Base-by-base conservation (phyloP, 768 basidiomycete species). In the Porpolomopsis calyptriformis region DNA sequence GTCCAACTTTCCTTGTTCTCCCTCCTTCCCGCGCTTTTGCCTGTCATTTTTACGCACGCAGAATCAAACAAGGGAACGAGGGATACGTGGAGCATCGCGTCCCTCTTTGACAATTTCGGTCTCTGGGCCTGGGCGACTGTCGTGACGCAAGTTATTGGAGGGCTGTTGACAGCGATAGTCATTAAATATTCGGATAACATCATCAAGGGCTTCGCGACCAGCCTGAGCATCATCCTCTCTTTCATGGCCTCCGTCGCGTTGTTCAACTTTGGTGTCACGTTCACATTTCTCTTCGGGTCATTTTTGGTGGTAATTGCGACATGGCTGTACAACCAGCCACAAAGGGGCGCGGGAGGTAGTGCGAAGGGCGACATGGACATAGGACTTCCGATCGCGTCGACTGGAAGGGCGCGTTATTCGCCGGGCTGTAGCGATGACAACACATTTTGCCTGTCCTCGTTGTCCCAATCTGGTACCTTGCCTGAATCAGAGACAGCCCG, bases 161-260 rank as follows among this genome's bases (percentile, higher is more conserved):
- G 96, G 1, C 71, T 98, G 37, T 64, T 97, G 50, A 98, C 94
- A 3, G 94, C 96, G 1, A 63, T 98, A 24, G 96, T 98, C 48
- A 98, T 98, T 74, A 90, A 93, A 62, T 94, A 97, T 59, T 86
- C 87, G 46, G 90, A 92, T 64, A 97, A 96, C 60, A 89, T 88
- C 55, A 70, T 89, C 57, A 94, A 96, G 60, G 94, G 94, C n/a
- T 99, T 99, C 57, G 94, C 94, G 4, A 99, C 94, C 2, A 85
- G 81, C 51, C 73, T 98, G 35, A 86, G 85, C 51, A 99, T 98
- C 65, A 80, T 98, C 47, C 68, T 98, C 33, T 93, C 91, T 43
- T 99, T 94, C 78, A 76, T 94, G 49, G 90, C 92, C 1, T 88
- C 85, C 37, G 89, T 98, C 52, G 77, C 77, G 24, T 74, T 98